phyloP scores from a whole-genome alignment of 805 yeast species.

The Saccharomycopsis malanga region DNA sequence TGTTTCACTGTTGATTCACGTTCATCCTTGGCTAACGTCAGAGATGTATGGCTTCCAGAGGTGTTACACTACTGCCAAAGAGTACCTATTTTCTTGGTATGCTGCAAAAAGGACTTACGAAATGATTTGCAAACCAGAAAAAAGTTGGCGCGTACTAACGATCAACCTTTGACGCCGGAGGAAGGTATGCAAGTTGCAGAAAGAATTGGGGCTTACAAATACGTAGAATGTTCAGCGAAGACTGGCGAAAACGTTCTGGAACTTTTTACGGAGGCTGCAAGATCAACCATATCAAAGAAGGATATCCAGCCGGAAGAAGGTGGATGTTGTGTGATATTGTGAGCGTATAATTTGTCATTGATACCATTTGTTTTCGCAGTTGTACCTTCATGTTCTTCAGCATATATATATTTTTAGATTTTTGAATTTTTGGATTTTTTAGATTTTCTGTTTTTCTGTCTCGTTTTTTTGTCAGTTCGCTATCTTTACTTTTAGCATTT shows the following conservation, averaged over 20 bases:
- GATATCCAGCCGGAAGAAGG: background rate
- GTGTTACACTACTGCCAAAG: constrained; percentile 51
- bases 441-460: background rate
- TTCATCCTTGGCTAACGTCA: constrained; percentile 45
- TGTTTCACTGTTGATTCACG: constrained; percentile 55
- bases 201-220: constrained; percentile 43
- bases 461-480: background rate
- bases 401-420: background rate
- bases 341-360: no score
- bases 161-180: constrained; percentile 38
- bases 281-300: constrained; percentile 21
- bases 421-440: background rate
- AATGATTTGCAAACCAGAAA: constrained; percentile 49
- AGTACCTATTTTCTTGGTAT: constrained; percentile 44
- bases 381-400: no score
- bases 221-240: constrained; percentile 56
- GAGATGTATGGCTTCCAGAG: constrained; percentile 49
- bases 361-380: no score
- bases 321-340: constrained; percentile 4
- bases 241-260: constrained; percentile 54
- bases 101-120: constrained; percentile 51
- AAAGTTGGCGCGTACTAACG: constrained; percentile 36
- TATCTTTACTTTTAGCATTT: no score
- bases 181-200: constrained; percentile 45
- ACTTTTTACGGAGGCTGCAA: constrained; percentile 49